A percentile compares a stretch with the other conserved stretches of the same genome.
phyloP scores from a whole-genome alignment of 495 filamentous ascomycete species.

The Hypoxylon fragiforme region DNA sequence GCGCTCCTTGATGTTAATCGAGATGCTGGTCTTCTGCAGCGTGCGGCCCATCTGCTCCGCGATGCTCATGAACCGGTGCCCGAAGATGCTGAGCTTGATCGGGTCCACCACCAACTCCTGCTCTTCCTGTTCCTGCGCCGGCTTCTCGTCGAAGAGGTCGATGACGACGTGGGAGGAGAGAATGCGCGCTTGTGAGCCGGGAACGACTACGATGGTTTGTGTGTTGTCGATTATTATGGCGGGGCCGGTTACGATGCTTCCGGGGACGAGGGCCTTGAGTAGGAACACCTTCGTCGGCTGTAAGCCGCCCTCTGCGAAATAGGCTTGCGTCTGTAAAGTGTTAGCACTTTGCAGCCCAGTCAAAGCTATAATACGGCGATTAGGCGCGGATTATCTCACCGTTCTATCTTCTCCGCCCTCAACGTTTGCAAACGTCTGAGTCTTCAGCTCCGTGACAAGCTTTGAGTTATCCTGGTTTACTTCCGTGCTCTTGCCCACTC shows the following conservation, averaged over 20 bases:
- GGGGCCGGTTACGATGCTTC: constrained; percentile 70
- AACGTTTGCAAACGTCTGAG: constrained; percentile 50
- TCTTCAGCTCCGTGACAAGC: constrained; percentile 65
- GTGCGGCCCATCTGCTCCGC: constrained; percentile 96
- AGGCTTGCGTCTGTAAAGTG: constrained; percentile 51
- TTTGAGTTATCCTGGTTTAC: constrained; percentile 35
- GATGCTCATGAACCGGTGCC: constrained; percentile 96
- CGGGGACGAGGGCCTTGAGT: constrained; percentile 67
- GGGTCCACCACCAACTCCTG: constrained; percentile 64
- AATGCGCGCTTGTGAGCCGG: constrained; percentile 62
- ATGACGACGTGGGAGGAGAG: constrained; percentile 64
- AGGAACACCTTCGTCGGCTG: constrained; percentile 73
- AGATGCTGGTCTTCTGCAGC: constrained; percentile 92
- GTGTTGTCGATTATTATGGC: constrained; percentile 83
- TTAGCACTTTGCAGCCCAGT: constrained; percentile 40
- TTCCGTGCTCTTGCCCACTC: constrained; percentile 77
- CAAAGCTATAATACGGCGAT: neutral
- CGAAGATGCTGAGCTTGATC: constrained; percentile 91
- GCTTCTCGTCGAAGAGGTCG: constrained; percentile 62
- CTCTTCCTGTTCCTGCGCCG: constrained; percentile 41
- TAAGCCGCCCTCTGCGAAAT: constrained; percentile 65
- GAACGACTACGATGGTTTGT: constrained; percentile 80
- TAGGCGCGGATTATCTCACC: constrained; percentile 58
- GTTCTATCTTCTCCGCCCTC: constrained; percentile 62
- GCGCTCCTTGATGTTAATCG: constrained; percentile 95